Evolutionary conservation across 148 eudicot species (phyloP).

Genomic region (Dianthus caryophyllus): DNA sequence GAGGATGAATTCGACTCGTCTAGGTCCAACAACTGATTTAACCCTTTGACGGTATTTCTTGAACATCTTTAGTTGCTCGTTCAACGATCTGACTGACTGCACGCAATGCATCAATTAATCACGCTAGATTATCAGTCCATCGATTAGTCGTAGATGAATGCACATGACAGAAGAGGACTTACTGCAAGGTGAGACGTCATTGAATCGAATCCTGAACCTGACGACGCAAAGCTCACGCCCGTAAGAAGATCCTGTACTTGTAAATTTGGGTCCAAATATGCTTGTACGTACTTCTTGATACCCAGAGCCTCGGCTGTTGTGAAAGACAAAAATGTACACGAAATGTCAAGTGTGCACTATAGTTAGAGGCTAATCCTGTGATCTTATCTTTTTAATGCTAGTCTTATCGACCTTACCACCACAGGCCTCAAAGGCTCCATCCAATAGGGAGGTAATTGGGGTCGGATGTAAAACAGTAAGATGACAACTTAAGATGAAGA

Average conservation of each 20-base stretch:
- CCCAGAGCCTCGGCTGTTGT: slow-evolving; percentile 42
- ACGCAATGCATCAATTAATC: slow-evolving; percentile 2
- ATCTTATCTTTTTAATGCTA: no score
- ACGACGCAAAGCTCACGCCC: slow-evolving; percentile 80
- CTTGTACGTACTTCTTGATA: slow-evolving; percentile 39
- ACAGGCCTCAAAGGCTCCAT: no score
- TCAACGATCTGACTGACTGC: slow-evolving; percentile 23
- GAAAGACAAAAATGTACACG: not conserved
- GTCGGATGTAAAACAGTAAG: not conserved
- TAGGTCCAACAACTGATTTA: slow-evolving; percentile 28
- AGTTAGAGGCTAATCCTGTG: no score
- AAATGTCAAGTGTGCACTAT: not conserved
- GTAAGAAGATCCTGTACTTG: slow-evolving; percentile 40
- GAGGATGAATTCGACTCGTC: slow-evolving; percentile 23
- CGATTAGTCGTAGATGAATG: not conserved
- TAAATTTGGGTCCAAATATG: slow-evolving; percentile 40
- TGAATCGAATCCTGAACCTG: slow-evolving; percentile 64
- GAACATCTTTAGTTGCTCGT: slow-evolving; percentile 33
- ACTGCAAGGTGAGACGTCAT: slow-evolving; percentile 47
- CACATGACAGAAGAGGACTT: no score
- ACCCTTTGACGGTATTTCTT: slow-evolving; percentile 27
- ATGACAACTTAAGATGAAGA: no score
- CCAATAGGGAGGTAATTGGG: not conserved
- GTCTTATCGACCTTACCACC: no score
- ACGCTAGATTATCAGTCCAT: not conserved